Base-by-base conservation (phyloP, 2,329 filamentous ascomycete species). In the Trichoderma cornu-damae region DNA sequence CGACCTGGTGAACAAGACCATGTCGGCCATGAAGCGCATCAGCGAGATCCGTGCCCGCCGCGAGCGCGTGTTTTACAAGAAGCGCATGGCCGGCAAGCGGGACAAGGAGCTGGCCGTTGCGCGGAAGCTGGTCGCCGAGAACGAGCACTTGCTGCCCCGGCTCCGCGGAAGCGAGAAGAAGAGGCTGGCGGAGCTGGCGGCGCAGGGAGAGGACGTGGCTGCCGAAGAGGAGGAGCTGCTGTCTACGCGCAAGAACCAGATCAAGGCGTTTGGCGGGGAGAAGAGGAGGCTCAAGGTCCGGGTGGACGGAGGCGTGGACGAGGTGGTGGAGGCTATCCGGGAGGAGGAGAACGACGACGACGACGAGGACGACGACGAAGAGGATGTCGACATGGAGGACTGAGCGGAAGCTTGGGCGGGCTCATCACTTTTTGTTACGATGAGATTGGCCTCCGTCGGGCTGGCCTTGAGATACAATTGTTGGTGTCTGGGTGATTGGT, bases 41-140 rank as follows among this genome's bases (percentile, higher is more conserved):
- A 79, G 83, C 67, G 92, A 96, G 79, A 93, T 97, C 74, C 81
- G 91, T 55, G 75, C 83, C 59, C 84, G 86, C 70, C 83, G 94
- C 70, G 93, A 97, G 81, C 83, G 90, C 65, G 88, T 88, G 63
- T 96, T 96, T 77, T 96, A 96, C 80, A 92, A 90, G 83, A 86
- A 88, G 70, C 86, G 94, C 71, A 91, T 97, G 89, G 86, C 86
- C 52, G 92, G 92, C 72, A 96, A 95, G 77, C 87, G 88, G 75
- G 88, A 88, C 73, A 83, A 86, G 70, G 86, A 94, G 78, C 79
- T 89, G 63, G 88, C 86, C 67, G 79, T 82, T 62, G 90, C 96
- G 70, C 80, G 90, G 72, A 94, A 93, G 79, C 81, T 97, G 64
- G 92, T 99, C 51, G 87, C 86, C 65, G 85, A 94, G 78, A 93